Conservation (phyloP, 805 yeast genomes). For the Lipomyces yamadae region DNA sequence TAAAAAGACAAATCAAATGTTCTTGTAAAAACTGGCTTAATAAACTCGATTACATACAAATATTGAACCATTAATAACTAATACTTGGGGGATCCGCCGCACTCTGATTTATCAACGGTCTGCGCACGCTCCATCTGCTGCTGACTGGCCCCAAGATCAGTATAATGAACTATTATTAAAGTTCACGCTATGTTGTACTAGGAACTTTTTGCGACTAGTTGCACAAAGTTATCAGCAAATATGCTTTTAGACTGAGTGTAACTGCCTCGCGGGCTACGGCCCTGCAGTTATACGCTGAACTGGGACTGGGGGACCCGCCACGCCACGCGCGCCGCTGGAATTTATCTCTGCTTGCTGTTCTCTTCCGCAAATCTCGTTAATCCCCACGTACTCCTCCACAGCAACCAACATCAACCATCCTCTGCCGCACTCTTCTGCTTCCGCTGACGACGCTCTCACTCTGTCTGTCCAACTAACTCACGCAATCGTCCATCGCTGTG, state of each 20-base stretch:
- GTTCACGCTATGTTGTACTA: too few relatives aligned
- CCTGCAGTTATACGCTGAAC: neutral
- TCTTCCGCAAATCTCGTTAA: neutral
- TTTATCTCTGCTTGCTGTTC: neutral
- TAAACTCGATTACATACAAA: too few relatives aligned
- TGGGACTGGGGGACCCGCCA: neutral
- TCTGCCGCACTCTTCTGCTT: neutral
- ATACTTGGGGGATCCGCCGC: too few relatives aligned
- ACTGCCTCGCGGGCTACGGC: neutral
- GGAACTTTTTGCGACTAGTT: too few relatives aligned
- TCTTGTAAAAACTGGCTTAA: too few relatives aligned
- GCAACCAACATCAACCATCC: neutral
- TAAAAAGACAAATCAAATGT: too few relatives aligned
- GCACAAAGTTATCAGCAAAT: neutral
- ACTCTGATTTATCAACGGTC: too few relatives aligned
- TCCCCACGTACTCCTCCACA: neutral
- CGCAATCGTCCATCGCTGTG: neutral
- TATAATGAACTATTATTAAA: too few relatives aligned
- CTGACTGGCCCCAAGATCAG: too few relatives aligned
- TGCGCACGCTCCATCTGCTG: too few relatives aligned
- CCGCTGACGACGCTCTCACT: neutral
- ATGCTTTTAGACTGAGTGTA: neutral
- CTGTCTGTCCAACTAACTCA: conserved; percentile 1
- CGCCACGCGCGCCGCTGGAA: conserved; percentile 2
- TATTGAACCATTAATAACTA: too few relatives aligned